Percentiles rank a stretch among this genome's conserved stretches.
Evolutionary conservation across 768 basidiomycete genomes (phyloP).

Genomic region (Sporobolomyces roseus): DNA sequence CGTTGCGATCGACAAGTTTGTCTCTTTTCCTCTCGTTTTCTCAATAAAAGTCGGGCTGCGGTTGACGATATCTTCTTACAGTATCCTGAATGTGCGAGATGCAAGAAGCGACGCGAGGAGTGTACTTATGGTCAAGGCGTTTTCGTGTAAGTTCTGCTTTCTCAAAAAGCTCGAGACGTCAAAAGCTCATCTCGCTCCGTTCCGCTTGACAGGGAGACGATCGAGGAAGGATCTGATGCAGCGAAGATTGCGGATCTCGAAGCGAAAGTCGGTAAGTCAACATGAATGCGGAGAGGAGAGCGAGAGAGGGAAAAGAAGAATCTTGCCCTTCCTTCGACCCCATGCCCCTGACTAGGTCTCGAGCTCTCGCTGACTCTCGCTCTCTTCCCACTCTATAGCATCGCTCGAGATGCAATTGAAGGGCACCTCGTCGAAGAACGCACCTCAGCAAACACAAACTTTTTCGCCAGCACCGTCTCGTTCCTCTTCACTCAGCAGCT

Average conservation of each 20-base stretch:
- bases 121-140: conserved; percentile 32
- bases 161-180: no score
- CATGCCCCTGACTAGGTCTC: background rate
- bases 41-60: no score
- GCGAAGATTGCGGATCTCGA: conserved; percentile 26
- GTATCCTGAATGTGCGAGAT: conserved; percentile 21
- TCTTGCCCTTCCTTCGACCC: background rate
- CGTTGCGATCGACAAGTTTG: conserved; percentile 22
- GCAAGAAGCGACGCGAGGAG: conserved; percentile 28
- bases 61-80: no score
- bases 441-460: background rate
- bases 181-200: background rate
- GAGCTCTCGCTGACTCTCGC: conserved; percentile 15
- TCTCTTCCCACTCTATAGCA: background rate
- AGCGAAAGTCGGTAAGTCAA: conserved; percentile 15
- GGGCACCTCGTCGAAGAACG: background rate
- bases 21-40: no score
- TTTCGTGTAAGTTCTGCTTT: conserved; percentile 11
- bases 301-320: no score
- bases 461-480: background rate
- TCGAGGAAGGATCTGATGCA: conserved; percentile 31
- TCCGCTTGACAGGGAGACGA: conserved; percentile 9
- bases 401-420: conserved; percentile 20
- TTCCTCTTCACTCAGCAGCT: background rate
- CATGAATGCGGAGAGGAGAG: no score